Conservation (phyloP, 2,329 filamentous ascomycete species). For the Beauveria varroae region DNA sequence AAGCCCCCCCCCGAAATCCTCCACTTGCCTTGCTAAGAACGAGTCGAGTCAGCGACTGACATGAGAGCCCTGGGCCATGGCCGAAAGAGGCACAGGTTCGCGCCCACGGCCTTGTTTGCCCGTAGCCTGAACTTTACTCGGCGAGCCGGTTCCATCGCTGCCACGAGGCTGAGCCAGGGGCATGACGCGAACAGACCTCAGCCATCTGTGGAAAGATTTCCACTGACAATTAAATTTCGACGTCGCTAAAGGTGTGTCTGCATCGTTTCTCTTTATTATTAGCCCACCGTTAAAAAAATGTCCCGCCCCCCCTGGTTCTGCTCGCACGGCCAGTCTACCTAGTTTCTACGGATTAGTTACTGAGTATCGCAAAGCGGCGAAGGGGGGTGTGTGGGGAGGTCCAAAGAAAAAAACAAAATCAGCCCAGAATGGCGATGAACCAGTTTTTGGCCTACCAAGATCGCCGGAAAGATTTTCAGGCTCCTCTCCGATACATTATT, state of each 20-base stretch:
- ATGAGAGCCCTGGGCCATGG: background rate
- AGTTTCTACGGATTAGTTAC: no score
- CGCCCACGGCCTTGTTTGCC: background rate
- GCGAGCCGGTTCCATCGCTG: background rate
- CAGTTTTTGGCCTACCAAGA: background rate
- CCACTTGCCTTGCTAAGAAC: background rate
- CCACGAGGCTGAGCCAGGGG: constrained; percentile 5
- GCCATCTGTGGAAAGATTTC: background rate
- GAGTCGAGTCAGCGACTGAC: constrained; percentile 1
- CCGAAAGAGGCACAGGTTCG: background rate
- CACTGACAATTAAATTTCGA: background rate
- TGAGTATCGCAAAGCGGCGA: background rate
- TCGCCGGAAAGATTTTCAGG: constrained; percentile 1
- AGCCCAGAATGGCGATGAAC: background rate
- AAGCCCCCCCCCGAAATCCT: background rate
- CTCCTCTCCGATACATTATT: background rate
- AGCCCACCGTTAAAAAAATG: background rate
- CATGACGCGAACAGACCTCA: constrained; percentile 1
- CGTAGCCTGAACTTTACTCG: constrained; percentile 7
- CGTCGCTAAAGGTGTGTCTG: background rate
- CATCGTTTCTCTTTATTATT: background rate
- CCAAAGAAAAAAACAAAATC: background rate
- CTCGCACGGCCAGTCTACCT: background rate
- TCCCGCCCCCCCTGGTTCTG: background rate
- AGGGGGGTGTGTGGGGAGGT: no score